These are phyloP conservation scores for Cyberlindnera bimundalis DNA, from an alignment of 805 yeast species.

Conservation along the genomic window DNA sequence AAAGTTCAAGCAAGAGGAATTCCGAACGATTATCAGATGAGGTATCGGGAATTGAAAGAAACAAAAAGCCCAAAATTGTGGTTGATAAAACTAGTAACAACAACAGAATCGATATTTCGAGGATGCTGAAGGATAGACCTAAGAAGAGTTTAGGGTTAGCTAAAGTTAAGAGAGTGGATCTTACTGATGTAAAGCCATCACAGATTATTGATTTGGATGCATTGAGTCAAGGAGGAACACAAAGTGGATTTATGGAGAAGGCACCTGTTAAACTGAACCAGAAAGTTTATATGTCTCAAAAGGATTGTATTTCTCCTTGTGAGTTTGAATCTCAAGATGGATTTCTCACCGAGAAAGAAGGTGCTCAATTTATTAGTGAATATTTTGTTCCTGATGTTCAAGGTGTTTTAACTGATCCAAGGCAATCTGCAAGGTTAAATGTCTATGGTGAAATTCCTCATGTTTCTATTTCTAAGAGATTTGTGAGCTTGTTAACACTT, in stretches of 20 bases:
- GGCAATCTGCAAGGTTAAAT: conserved; percentile 11
- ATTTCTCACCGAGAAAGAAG: conserved; percentile 16
- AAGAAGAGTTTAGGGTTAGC: conserved; percentile 6
- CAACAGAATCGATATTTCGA: conserved; percentile 18
- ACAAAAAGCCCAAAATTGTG: background rate
- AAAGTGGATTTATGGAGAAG: conserved; percentile 1
- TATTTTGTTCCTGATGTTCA: conserved; percentile 9
- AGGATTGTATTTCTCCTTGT: conserved; percentile 11
- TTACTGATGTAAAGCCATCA: conserved; percentile 11
- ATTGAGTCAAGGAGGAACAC: background rate
- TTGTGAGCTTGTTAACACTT: conserved; percentile 11
- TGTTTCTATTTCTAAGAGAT: conserved; percentile 14
- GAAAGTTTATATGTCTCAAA: conserved; percentile 11
- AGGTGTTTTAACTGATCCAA: conserved; percentile 14
- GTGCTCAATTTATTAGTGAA: conserved; percentile 18
- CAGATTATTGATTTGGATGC: conserved; percentile 21
- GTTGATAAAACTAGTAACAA: background rate
- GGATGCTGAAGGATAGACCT: conserved; percentile 15
- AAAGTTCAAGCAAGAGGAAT: background rate
- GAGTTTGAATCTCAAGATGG: conserved; percentile 19
- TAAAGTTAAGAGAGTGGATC: conserved; percentile 8
- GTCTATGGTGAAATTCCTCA: conserved; percentile 15
- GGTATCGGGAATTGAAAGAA: background rate
- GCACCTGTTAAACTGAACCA: background rate
- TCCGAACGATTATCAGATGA: conserved; percentile 1